Evolutionary conservation across 2,329 filamentous ascomycete species (phyloP).

Genomic region (Hypoxylon sp.): DNA sequence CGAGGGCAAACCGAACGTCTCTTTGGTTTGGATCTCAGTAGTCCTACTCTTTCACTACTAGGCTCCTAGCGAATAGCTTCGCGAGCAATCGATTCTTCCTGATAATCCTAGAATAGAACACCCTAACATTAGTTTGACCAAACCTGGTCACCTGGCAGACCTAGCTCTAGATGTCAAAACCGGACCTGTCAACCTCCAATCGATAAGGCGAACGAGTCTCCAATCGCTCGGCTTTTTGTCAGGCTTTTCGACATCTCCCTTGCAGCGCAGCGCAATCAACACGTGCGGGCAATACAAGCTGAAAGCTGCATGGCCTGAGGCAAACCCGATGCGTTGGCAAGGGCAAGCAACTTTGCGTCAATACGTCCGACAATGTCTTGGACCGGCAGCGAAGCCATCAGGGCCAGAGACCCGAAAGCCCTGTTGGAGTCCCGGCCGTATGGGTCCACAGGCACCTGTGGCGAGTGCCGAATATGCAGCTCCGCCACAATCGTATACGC

Average conservation of each 20-base stretch:
- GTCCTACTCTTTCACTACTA: not conserved
- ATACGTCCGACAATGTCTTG: constrained; percentile 22
- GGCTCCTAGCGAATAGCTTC: not conserved
- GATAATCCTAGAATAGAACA: constrained; percentile 26
- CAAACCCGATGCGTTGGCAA: constrained; percentile 38
- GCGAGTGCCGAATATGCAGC: constrained; percentile 45
- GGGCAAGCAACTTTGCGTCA: constrained; percentile 35
- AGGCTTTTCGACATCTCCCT: constrained; percentile 17
- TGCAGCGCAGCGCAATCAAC: constrained; percentile 29
- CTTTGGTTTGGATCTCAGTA: not conserved
- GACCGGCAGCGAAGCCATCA: constrained; percentile 33
- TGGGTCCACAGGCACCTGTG: constrained; percentile 39
- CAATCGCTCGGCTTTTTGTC: not conserved
- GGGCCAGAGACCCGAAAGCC: constrained; percentile 25
- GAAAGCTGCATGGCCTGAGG: constrained; percentile 48
- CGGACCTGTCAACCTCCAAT: constrained; percentile 2
- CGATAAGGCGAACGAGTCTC: constrained; percentile 11
- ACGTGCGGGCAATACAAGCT: constrained; percentile 46
- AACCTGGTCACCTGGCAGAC: constrained; percentile 11
- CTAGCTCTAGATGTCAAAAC: constrained; percentile 2
- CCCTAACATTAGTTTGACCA: constrained; percentile 7
- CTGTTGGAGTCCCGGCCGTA: constrained; percentile 28
- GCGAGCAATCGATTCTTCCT: not conserved
- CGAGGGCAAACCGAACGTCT: not conserved
- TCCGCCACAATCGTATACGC: constrained; percentile 47